Evolutionary conservation across 2,329 filamentous ascomycete genomes (phyloP), one percentile per base, ranked within the genome.

Genomic region (Colletotrichum chlorophyti): DNA sequence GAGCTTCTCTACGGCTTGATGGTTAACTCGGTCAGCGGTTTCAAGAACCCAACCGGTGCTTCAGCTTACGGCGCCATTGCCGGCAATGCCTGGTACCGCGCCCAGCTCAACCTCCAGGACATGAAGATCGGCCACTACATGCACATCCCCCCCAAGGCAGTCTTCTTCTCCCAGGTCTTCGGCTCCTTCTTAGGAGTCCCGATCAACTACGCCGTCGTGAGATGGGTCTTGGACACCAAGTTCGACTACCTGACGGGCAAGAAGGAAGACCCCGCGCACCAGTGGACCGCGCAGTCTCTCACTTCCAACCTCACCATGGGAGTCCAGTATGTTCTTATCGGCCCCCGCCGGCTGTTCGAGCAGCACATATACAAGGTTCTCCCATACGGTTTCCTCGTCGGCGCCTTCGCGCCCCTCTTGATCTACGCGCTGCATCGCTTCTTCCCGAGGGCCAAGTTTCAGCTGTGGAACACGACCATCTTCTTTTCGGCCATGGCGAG

Each of bases 161-260:
- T 86, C 6, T 87, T 88, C 72, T 84, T 86, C 67, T 83, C 82
- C 2, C 84, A 87, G 64, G 74, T 87, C 4, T 83, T 86, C 27
- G 85, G 83, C 4, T 83, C 81, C 14, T 70, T 83, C 7, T 73
- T 87, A 37, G 84, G 84, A 5, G 76, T 87, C 6, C 84, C 84
- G 0, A 80, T 87, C 62, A 85, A 87, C 66, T 87, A 87, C 51
- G 83, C 76, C 5, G 82, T 86, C 19, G 80, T 87, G 41, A 78
- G 81, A 34, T 87, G 84, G 85, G 79, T 86, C 0, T 69, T 87
- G 5, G 75, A 80, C 59, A 79, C 79, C 6, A 87, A 87, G 65
- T 72, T 74, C 12, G 80, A 85, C 31, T 86, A 82, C 63, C 67
- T 87, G 3, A 77, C 78, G 0, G 83, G 84, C 19, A 66, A 65